Evolutionary conservation across 179 eudicot species (phyloP), one percentile per base, ranked within the genome.

Genomic region (Beta corolliflora): DNA sequence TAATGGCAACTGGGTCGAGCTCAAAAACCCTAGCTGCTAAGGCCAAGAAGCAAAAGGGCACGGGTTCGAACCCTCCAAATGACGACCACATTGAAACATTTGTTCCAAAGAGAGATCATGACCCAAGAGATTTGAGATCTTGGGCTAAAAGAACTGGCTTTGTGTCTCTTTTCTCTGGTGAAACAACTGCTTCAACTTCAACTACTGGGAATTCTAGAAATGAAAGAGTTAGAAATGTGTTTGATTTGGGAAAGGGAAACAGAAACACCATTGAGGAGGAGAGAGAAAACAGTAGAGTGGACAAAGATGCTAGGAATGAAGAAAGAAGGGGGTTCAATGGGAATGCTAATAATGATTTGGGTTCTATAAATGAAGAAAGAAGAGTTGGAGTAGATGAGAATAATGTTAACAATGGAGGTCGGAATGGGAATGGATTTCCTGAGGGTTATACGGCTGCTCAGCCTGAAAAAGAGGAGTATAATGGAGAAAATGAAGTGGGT

Each of bases 141-240:
- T 93, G 98, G 98, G 98, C 98, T 53, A 94, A 94, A 84, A 90
- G 88, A 81, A 94, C 98, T 76, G 98, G 98, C 59, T 94, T 94
- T 84, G 97, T 93, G 58, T 94, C 98, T 36, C 81, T 84, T 52
- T 87, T 90, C 44, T 94, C 98, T 55, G 91, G 89, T 48, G 97
- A 94, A 78, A 73, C 78, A 19, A 76, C 85, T 72, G 81, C 75
- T 58, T 81, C 83, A 15, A 85, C 87, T 81, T 85, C 86, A 71
- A 82, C 77, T 81, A 83, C 29, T 54, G 54, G 83, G 72, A 89
- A 73, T 80, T 77, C 60, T 15, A 60, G 84, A 76, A 81, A 54
- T 75, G 79, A 18, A 25, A 73, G 83, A 8, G 71, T 53, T 76
- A 76, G 59, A 31, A 72, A 72, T 73, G 83, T 82, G 84, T 18